Percentiles rank a stretch among this genome's conserved stretches.
Evolutionary conservation across 2,329 filamentous ascomycete genomes (phyloP).

Genomic region (Shiraia bambusicola): DNA sequence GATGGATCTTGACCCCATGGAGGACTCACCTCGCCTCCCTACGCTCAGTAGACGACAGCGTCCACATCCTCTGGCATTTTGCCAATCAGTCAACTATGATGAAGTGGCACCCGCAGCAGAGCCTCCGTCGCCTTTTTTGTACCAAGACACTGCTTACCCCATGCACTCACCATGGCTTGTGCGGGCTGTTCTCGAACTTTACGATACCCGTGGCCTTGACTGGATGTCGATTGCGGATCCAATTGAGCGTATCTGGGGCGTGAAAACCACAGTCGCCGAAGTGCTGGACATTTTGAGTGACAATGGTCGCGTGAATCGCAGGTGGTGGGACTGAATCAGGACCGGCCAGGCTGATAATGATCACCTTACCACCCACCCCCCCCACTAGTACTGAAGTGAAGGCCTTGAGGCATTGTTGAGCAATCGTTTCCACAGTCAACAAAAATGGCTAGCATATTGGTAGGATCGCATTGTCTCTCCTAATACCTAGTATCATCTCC

Average conservation of each 20-base stretch:
- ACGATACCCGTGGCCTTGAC: constrained; percentile 37
- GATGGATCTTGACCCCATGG: constrained; percentile 7
- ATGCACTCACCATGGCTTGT: constrained; percentile 43
- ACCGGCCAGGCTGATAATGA: too few relatives aligned
- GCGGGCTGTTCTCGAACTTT: constrained; percentile 39
- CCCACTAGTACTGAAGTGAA: too few relatives aligned
- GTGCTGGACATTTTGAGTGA: constrained; percentile 39
- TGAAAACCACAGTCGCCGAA: constrained; percentile 36
- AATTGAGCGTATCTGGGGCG: constrained; percentile 37
- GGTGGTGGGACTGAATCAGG: constrained; percentile 41
- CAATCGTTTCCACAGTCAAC: neutral
- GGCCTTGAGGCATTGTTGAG: neutral
- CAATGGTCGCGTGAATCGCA: constrained; percentile 37
- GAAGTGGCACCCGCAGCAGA: constrained; percentile 8
- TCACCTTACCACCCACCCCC: too few relatives aligned
- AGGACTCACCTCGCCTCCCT: constrained; percentile 5
- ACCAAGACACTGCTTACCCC: constrained; percentile 30
- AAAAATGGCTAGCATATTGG: neutral
- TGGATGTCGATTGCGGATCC: constrained; percentile 43
- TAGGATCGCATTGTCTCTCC: neutral
- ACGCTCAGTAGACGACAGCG: constrained; percentile 7
- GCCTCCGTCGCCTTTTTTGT: constrained; percentile 25
- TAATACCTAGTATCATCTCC: too few relatives aligned
- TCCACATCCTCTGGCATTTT: constrained; percentile 15
- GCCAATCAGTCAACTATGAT: constrained; percentile 7